Conservation (phyloP, 164 flowering plant genomes). For the Sedum album region DNA sequence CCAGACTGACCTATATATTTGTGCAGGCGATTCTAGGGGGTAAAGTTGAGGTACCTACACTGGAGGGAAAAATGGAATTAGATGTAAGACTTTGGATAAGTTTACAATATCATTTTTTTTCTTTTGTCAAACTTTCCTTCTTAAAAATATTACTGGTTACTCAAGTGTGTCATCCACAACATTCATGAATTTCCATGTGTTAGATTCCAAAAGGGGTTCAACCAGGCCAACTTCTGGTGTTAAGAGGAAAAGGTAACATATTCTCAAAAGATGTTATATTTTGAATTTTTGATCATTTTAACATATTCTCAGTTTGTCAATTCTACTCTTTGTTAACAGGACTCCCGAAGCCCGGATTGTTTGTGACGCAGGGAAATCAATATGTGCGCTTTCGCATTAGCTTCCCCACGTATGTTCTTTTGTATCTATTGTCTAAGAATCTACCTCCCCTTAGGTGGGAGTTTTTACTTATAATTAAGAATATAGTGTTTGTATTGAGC, state of each 20-base stretch:
- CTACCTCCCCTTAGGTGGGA: not conserved
- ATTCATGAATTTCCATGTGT: constrained; percentile 10
- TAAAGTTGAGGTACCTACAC: constrained; percentile 70
- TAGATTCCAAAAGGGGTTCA: constrained; percentile 95
- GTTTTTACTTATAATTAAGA: not conserved
- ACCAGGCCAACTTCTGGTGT: constrained; percentile 59
- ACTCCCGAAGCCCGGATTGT: constrained; percentile 54
- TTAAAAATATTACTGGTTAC: not conserved
- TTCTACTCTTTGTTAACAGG: constrained; percentile 32
- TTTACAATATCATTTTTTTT: constrained; percentile 3
- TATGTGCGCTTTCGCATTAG: constrained; percentile 70
- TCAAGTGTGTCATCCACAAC: not conserved
- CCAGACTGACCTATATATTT: no score
- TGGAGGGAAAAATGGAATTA: constrained; percentile 58
- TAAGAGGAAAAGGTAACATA: constrained; percentile 78
- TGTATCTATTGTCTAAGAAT: not conserved
- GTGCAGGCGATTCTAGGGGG: constrained; percentile 92
- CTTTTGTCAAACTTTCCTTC: not conserved
- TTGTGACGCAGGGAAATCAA: constrained; percentile 70
- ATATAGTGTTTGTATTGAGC: not conserved
- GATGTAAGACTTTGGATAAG: constrained; percentile 33
- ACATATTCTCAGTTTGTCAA: not conserved
- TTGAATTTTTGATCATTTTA: not conserved
- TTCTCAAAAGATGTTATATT: not conserved
- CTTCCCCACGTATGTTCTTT: constrained; percentile 58